A percentile compares a stretch with the other conserved stretches of the same genome.
Conservation (phyloP, 495 filamentous ascomycete genomes). For the Staphylotrichum longicolle region DNA sequence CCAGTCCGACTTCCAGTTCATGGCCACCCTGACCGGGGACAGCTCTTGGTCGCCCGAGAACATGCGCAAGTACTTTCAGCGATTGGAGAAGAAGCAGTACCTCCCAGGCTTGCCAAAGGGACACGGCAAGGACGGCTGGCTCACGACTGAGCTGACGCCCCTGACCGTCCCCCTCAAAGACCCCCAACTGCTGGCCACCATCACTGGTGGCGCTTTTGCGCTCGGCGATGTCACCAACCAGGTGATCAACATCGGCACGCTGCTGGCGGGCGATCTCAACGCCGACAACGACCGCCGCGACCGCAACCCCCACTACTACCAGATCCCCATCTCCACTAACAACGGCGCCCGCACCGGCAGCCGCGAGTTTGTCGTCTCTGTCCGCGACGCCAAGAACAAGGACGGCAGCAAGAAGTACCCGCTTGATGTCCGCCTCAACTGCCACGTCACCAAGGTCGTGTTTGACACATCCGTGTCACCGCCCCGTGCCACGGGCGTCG, state of each 20-base stretch:
- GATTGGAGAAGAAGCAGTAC: conserved; percentile 57
- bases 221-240: conserved; percentile 44
- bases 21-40: conserved; percentile 51
- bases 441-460: conserved; percentile 57
- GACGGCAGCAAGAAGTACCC: conserved; percentile 57
- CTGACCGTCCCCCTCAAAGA: conserved; percentile 51
- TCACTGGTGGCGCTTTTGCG: conserved; percentile 52
- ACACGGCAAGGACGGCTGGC: conserved; percentile 62
- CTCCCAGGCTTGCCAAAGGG: conserved; percentile 39
- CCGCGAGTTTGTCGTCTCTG: conserved; percentile 54
- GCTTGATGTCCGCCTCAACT: conserved; percentile 59
- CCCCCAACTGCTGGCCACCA: conserved; percentile 49
- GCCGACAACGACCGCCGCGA: conserved; percentile 35
- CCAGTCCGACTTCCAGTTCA: conserved; percentile 45
- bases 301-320: conserved; percentile 42
- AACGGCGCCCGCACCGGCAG: conserved; percentile 49
- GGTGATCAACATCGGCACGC: conserved; percentile 39
- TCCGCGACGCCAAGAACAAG: conserved; percentile 48
- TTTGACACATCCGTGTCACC: conserved; percentile 46
- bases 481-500: conserved; percentile 59
- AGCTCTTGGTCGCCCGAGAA: conserved; percentile 44
- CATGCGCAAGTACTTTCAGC: conserved; percentile 51
- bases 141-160: conserved; percentile 49
- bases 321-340: conserved; percentile 52
- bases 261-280: conserved; percentile 56